Base-by-base conservation (phyloP, 192 early-diverging fungal species). In the Backusella macrospora region DNA sequence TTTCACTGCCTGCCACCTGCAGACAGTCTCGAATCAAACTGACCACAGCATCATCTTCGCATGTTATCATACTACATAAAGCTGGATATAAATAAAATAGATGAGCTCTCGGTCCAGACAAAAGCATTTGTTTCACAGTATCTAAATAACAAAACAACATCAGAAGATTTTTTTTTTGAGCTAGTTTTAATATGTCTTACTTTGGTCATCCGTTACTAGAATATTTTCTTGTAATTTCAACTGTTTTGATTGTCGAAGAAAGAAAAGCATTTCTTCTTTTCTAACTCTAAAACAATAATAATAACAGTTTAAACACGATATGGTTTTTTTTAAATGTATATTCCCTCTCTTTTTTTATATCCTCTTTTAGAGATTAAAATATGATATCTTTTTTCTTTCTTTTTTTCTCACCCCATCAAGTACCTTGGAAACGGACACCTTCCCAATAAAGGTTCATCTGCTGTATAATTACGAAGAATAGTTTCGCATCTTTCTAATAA, bases 31-130 rank as follows among this genome's bases (percentile, higher is more conserved):
- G 70, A 39, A 76, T 76, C 42, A 80, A 48, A 9, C 45, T 62
- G 16, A 80, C 73, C 44, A 80, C 68, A 12, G 40, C 65, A n/a
- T 65, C 80, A 70, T 88, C 85, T 21, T 83, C 75, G 43, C 82
- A 82, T 14, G 82, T 80, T 72, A 88, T 80, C 21, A 84, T 84
- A 40, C 90, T 84, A 75, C 87, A 90, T 18, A 94, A 68, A 14
- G 84, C 55, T 15, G 89, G 88, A 75, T 91, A 92, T 42, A 94
- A 75, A 73, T 85, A 88, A 80, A 92, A 94, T 38, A 92, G 34
- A 63, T 92, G 90, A n/a, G 90, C 89, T 29, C 75, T 77, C 6
- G 82, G 72, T 23, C 90, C 87, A 18, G 86, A 78, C 29, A 93
- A 79, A 64, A 90, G 77, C 63, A 85, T 78, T 43, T 83, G 77